phyloP scores from a whole-genome alignment of 768 basidiomycete genomes.

The Lactarius deliciosus region DNA sequence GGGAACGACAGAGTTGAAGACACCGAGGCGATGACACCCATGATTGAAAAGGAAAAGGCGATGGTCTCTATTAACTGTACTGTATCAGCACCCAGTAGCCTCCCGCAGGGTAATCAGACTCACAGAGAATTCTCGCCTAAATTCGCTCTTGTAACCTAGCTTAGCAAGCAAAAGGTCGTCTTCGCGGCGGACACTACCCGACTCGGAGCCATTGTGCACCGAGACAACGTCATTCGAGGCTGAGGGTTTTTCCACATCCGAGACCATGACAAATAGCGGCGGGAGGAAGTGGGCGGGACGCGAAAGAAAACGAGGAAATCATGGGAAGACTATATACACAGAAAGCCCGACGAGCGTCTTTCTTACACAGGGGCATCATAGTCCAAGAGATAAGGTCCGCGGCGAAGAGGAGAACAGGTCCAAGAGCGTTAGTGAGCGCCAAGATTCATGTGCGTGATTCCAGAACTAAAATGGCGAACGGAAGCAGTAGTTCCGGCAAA shows the following conservation, averaged over 20 bases:
- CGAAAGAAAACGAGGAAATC: not conserved
- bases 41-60: conserved; percentile 66
- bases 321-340: conserved; percentile 7
- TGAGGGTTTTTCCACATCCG: conserved; percentile 14
- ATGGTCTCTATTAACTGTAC: conserved; percentile 57
- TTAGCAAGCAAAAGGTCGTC: conserved; percentile 61
- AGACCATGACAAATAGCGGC: conserved; percentile 9
- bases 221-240: not conserved
- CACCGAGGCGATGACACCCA: conserved; percentile 71
- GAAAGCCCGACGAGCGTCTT: conserved; percentile 1
- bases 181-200: conserved; percentile 28
- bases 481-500: not conserved
- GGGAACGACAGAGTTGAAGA: conserved; percentile 66
- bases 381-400: not conserved
- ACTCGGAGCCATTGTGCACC: not conserved
- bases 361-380: not conserved
- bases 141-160: conserved; percentile 71
- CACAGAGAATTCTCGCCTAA: conserved; percentile 73
- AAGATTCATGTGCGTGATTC: not conserved
- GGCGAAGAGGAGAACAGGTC: not conserved
- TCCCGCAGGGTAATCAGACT: conserved; percentile 27
- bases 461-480: not conserved
- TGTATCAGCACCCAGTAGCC: not conserved
- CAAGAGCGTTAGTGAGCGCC: not conserved
- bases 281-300: not conserved